Evolutionary conservation across 768 basidiomycete genomes (phyloP), one percentile per base, ranked within the genome.

Genomic region (Boletus sp.): DNA sequence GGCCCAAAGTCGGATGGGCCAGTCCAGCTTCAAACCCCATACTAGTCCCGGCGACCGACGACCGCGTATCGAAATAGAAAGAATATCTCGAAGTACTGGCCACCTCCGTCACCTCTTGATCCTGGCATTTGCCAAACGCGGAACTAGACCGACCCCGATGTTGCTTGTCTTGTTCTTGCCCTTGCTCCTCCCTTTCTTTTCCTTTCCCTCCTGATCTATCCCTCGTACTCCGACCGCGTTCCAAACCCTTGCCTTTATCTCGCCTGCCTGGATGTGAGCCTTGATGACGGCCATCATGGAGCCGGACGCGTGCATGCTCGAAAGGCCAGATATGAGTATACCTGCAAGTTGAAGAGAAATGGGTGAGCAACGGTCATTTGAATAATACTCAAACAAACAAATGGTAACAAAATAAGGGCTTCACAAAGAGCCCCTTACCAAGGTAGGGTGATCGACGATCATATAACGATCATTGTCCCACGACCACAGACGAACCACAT

Each of bases 251-350:
- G 15, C 51, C 43, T 45, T 57, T 67, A 27, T 56, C 56, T 23
- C 65, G 61, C 51, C 55, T 71, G 30, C 63, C 58, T 2, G 27
- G 48, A 49, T 70, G 66, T 17, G 66, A 72, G 23, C 69, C 70
- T 42, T 59, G 68, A 62, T 56, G 67, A 64, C 55, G 79, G 75
- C 49, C 56, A 41, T 70, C 70, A 23, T 70, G 70, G 9, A 98
- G 75, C 44, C 87, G 80, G 5, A 98, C 94, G 37, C 96, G 86
- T 21, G 95, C 88, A 64, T 95, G 93, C 66, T 96, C 94, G 59
- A 94, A 98, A 0, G 96, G 96, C 92, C 94, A 98, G 53, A 98
- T 97, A 68, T 98, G 89, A 55, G 88, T 87, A 74, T 97, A 98
- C 57, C 93, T 93, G 58, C 17, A 27, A 30, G 38, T 27, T 25